Base-by-base conservation (phyloP, 371 early-diverging fungal genomes). In the Capillidium rhysosporum region DNA sequence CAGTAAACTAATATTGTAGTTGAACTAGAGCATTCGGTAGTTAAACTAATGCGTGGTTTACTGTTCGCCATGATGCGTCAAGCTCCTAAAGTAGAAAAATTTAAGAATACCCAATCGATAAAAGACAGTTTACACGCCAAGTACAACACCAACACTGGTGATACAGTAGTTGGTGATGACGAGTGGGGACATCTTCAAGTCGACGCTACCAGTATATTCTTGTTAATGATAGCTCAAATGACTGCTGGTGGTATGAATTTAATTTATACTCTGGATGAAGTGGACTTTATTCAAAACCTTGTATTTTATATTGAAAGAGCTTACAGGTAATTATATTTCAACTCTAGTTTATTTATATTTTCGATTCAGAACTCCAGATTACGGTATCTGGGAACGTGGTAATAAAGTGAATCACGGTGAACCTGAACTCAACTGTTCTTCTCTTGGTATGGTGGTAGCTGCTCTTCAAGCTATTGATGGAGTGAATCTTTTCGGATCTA, bases 311-410 rank as follows among this genome's bases (percentile, higher is more conserved):
- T 90, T 45, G 91, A 90, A 63, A 72, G 86, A 65, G 67, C 67
- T 0, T 66, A 66, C 44, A 60, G 67, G 56, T 55, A 55, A 30
- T 9, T 44, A 4, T 40, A 26, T 20, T 3, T 48, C 26, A 16
- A 48, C 16, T 8, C 12, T 52, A 2, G 28, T 34, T 18, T 49
- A 24, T 54, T 40, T 45, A 68, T 40, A 12, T 40, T 34, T 34
- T 34, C 7, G 76, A 62, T n/a, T n/a, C n/a, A 71, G 84, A 48
- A 89, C 88, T 0, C 89, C 89, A 1, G 91, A 91, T 55, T 89
- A 82, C 63, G 89, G 89, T 45, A 81, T 86, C 51, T 88, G 91
- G 91, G 91, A 91, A 61, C 70, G 91, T 40, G 91, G 91, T 48
- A 81, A 88, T 67, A 91, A 91, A 64, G 74, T 77, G 48, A 91